These are phyloP conservation scores for Stemphylium beticola DNA, from an alignment of 2,329 filamentous ascomycete species.

Conservation along the genomic window DNA sequence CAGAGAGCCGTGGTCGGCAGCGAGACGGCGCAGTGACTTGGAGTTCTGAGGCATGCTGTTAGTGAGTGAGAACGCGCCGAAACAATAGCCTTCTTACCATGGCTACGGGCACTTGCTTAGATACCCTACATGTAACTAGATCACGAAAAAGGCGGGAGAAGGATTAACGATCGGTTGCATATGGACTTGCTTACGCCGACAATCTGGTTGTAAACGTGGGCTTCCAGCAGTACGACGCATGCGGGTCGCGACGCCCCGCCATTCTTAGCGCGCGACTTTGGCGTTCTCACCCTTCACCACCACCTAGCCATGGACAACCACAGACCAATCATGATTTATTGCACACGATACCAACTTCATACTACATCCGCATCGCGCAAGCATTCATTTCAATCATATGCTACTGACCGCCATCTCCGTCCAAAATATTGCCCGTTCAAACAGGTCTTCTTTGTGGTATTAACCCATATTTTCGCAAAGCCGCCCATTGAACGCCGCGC, in stretches of 20 bases:
- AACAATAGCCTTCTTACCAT: slow-evolving; percentile 16
- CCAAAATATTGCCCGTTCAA: neutral
- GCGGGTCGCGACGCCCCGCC: slow-evolving; percentile 15
- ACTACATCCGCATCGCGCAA: neutral
- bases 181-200: neutral
- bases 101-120: neutral
- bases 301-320: neutral
- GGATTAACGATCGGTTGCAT: neutral
- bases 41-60: slow-evolving; percentile 49
- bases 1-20: slow-evolving; percentile 64
- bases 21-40: slow-evolving; percentile 62
- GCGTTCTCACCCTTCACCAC: slow-evolving; percentile 1
- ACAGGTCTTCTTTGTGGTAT: neutral
- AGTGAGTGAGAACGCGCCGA: slow-evolving; percentile 1
- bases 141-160: neutral
- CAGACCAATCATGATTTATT: neutral
- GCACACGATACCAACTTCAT: neutral
- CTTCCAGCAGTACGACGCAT: slow-evolving; percentile 1
- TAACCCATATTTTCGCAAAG: neutral
- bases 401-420: neutral
- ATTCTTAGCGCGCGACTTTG: slow-evolving; percentile 17
- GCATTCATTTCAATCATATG: neutral
- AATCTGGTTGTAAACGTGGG: neutral
- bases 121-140: neutral
- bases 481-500: slow-evolving; percentile 5